These are phyloP conservation scores for Gentiana dahurica DNA, from an alignment of 257 asterid genomes.

Conservation along the genomic window DNA sequence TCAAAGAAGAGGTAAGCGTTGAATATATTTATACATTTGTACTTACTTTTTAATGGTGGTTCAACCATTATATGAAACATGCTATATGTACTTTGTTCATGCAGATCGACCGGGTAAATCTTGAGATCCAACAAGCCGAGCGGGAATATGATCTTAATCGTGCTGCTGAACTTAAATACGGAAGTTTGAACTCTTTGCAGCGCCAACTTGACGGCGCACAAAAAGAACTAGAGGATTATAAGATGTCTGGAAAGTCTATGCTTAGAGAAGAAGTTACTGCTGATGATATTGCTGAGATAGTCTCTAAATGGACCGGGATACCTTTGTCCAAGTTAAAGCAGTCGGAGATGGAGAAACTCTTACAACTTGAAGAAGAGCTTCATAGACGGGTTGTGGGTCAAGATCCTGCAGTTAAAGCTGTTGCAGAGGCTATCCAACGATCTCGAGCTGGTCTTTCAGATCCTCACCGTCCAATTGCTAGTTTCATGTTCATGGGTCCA, in stretches of 20 bases:
- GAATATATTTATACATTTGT: constrained; percentile 1
- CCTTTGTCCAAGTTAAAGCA: constrained; percentile 85
- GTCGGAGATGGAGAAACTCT: constrained; percentile 75
- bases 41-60: not conserved
- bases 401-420: constrained; percentile 84
- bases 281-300: constrained; percentile 79
- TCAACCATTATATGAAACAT: not conserved
- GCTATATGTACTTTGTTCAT: constrained; percentile 1
- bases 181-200: constrained; percentile 76
- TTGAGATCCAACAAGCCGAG: constrained; percentile 97
- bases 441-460: constrained; percentile 96
- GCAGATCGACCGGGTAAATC: constrained; percentile 89
- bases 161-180: constrained; percentile 92
- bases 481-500: constrained; percentile 99
- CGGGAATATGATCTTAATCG: constrained; percentile 93
- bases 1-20: constrained; percentile 75
- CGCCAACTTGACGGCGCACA: constrained; percentile 85
- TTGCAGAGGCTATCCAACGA: constrained; percentile 90
- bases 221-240: constrained; percentile 63
- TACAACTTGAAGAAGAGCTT: constrained; percentile 73
- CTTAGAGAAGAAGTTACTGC: constrained; percentile 90
- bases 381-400: constrained; percentile 85
- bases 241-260: constrained; percentile 87
- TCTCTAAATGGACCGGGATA: constrained; percentile 97
- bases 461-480: constrained; percentile 94